A percentile compares a stretch with the other conserved stretches of the same genome.
Conservation (phyloP, 768 basidiomycete species). For the Boletus sensibilis region DNA sequence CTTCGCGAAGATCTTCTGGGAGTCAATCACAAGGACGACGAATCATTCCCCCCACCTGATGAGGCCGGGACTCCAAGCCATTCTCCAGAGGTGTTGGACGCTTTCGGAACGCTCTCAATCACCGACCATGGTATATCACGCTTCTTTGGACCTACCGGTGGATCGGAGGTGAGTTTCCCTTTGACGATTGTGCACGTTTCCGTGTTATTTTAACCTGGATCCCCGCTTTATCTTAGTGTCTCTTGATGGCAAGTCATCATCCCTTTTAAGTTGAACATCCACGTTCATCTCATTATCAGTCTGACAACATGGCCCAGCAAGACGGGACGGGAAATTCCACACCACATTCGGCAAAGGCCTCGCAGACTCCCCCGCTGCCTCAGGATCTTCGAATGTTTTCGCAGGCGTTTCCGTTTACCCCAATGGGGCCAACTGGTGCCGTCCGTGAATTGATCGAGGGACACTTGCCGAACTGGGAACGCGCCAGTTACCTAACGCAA, state of each 20-base stretch:
- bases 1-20: constrained; percentile 52
- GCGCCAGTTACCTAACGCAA: constrained; percentile 44
- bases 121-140: constrained; percentile 58
- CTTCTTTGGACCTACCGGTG: constrained; percentile 68
- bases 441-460: constrained; percentile 50
- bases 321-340: constrained; percentile 19
- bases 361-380: constrained; percentile 30
- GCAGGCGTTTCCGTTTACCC: constrained; percentile 62
- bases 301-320: constrained; percentile 20
- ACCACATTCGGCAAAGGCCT: constrained; percentile 29
- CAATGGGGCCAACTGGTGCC: constrained; percentile 46
- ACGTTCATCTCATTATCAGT: constrained; percentile 20
- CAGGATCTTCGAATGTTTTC: constrained; percentile 49
- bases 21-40: constrained; percentile 31
- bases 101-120: constrained; percentile 61
- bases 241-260: constrained; percentile 31
- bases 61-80: constrained; percentile 12
- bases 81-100: constrained; percentile 49
- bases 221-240: constrained; percentile 26
- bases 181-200: constrained; percentile 7
- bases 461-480: constrained; percentile 54
- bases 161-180: constrained; percentile 54
- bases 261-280: not conserved
- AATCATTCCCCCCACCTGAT: constrained; percentile 25
- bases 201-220: constrained; percentile 9